Percentiles rank a stretch among this genome's conserved stretches.
Evolutionary conservation across 1,139 yeast genomes (phyloP).

Genomic region (Keqinozyma sinolaborantium): DNA sequence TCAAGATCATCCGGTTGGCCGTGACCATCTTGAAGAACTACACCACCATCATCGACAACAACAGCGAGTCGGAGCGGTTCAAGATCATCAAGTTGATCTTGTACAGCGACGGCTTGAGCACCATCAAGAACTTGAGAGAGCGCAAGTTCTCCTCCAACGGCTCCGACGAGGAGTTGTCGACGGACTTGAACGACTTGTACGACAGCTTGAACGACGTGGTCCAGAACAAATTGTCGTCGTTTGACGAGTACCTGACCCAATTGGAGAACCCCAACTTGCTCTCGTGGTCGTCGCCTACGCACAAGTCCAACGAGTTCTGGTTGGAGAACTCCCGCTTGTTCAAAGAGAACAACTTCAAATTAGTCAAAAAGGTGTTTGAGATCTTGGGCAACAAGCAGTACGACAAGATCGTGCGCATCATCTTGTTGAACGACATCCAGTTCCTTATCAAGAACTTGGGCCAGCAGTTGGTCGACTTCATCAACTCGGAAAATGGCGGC

Average conservation of each 20-base stretch:
- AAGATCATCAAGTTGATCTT: conserved; percentile 67
- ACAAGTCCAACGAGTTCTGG: conserved; percentile 86
- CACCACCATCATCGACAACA: conserved; percentile 24
- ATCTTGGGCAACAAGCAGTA: conserved; percentile 24
- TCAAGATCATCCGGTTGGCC: conserved; percentile 82
- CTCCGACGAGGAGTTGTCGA: conserved; percentile 80
- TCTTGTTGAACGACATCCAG: conserved; percentile 55
- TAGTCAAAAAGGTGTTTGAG: conserved; percentile 52
- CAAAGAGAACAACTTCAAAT: conserved; percentile 72
- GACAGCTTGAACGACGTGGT: conserved; percentile 68
- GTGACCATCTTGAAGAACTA: conserved; percentile 70
- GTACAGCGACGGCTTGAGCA: conserved; percentile 71
- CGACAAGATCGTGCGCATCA: conserved; percentile 27
- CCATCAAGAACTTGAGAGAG: conserved; percentile 66
- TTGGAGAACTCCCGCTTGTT: conserved; percentile 73
- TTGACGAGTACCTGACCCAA: conserved; percentile 89
- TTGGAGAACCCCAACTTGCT: conserved; percentile 72
- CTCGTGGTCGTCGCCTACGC: conserved; percentile 89
- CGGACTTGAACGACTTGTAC: conserved; percentile 60
- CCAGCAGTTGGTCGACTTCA: conserved; percentile 67
- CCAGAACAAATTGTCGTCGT: conserved; percentile 71
- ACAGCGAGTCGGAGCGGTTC: conserved; percentile 31
- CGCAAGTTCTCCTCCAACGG: conserved; percentile 77
- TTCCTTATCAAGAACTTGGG: conserved; percentile 41
- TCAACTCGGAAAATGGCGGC: conserved; percentile 57